Evolutionary conservation across 1,139 yeast genomes (phyloP), one percentile per base, ranked within the genome.

Genomic region (Kluyveromyces sp.): DNA sequence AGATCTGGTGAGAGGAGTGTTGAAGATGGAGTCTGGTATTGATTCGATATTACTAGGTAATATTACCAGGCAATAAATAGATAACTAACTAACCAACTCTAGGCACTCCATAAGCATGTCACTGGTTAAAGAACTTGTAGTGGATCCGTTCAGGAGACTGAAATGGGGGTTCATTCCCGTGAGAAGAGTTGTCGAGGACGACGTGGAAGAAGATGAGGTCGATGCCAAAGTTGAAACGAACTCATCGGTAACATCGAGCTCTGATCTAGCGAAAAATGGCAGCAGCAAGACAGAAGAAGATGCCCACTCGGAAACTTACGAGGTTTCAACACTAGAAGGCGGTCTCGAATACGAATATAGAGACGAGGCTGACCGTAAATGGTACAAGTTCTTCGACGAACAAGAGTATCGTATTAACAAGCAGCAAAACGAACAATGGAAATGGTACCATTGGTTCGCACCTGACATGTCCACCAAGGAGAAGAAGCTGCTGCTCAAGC

Each of bases 371-470:
- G 65, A 71, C 52, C 71, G 84, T 45, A 72, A 72, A 44, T 79
- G 85, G 84, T 79, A 74, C 73, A 75, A 73, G 45, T 79, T 76
- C 56, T 79, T 75, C 53, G 79, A 79, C 58, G 84, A 79, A 57
- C 78, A 75, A 53, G 84, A 79, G 56, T 79, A 79, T 57, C 67
- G 85, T 47, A 64, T 71, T 37, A 71, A 67, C 48, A 64, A 65
- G 33, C 54, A 59, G 2, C 57, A 65, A 29, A 67, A 73, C 39
- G 50, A 59, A 2, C 61, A 62, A 32, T 75, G 75, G 50, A 75
- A 73, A 55, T 80, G 83, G 82, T 81, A 71, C 61, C 71, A 75
- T 46, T 81, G 88, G 88, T 81, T 77, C 57, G 78, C 78, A 53
- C 77, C 75, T 32, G 70, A 67, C 48, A 80, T 75, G 50, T 70